Conservation (phyloP, 2,329 filamentous ascomycete species). For the Paecilomyces sp. region DNA sequence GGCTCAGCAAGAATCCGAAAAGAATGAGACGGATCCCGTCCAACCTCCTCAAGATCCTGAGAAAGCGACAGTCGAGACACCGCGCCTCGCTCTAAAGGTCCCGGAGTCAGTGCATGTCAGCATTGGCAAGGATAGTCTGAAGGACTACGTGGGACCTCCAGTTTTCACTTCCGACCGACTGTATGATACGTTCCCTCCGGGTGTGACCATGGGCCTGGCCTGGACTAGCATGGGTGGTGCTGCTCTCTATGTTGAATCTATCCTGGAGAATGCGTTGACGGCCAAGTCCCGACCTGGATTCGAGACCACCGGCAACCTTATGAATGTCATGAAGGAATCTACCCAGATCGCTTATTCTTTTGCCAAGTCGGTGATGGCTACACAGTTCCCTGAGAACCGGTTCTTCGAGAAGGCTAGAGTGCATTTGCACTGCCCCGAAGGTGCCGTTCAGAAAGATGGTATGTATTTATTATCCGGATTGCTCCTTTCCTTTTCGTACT, state of each 20-base stretch:
- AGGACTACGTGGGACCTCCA: constrained; percentile 93
- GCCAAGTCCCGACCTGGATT: constrained; percentile 68
- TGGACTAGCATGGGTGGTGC: constrained; percentile 98
- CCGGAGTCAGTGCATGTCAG: constrained; percentile 79
- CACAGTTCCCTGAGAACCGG: constrained; percentile 77
- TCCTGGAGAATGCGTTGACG: constrained; percentile 75
- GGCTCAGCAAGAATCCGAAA: constrained; percentile 54
- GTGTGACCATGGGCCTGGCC: constrained; percentile 94
- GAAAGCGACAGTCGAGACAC: constrained; percentile 44
- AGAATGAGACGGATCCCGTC: constrained; percentile 46
- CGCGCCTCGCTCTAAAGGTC: constrained; percentile 71
- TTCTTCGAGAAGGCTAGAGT: constrained; percentile 96
- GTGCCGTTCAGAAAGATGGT: constrained; percentile 89
- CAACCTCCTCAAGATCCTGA: constrained; percentile 53
- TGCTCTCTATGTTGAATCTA: constrained; percentile 94
- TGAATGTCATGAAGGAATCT: constrained; percentile 97
- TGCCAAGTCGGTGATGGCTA: constrained; percentile 80
- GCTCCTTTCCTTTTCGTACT: not conserved
- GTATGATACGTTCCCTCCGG: constrained; percentile 87
- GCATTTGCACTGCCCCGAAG: constrained; percentile 94
- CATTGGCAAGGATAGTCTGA: constrained; percentile 83
- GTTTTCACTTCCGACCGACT: constrained; percentile 93
- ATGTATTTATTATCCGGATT: constrained; percentile 14
- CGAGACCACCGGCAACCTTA: constrained; percentile 90
- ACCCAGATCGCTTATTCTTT: constrained; percentile 94